Evolutionary conservation across 2,329 filamentous ascomycete genomes (phyloP).

Genomic region (Chaetomiaceae sp.): DNA sequence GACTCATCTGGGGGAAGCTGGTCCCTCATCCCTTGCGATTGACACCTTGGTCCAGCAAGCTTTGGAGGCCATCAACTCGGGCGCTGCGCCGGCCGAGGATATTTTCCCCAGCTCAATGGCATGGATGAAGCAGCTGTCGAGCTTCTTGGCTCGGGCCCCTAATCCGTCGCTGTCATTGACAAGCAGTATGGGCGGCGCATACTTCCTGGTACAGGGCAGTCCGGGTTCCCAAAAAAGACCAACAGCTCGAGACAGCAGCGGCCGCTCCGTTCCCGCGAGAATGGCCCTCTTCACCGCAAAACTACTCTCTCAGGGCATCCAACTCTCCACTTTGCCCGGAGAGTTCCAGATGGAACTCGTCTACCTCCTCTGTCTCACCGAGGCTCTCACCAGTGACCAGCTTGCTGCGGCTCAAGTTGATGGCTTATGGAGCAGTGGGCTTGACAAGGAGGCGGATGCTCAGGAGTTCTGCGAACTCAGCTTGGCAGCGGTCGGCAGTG

Average conservation of each 20-base stretch:
- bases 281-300: slow-evolving; percentile 65
- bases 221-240: slow-evolving; percentile 16
- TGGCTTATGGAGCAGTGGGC: slow-evolving; percentile 40
- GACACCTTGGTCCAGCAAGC: slow-evolving; percentile 49
- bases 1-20: slow-evolving; percentile 46
- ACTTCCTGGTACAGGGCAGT: slow-evolving; percentile 51
- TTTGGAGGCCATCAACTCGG: slow-evolving; percentile 32
- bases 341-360: slow-evolving; percentile 44
- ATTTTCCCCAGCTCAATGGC: slow-evolving; percentile 57
- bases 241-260: slow-evolving; percentile 55
- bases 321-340: slow-evolving; percentile 35
- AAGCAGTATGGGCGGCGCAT: slow-evolving; percentile 63
- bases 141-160: slow-evolving; percentile 47
- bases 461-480: slow-evolving; percentile 39
- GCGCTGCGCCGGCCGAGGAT: slow-evolving; percentile 32
- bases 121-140: slow-evolving; percentile 60
- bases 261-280: slow-evolving; percentile 66
- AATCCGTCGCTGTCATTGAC: slow-evolving; percentile 66
- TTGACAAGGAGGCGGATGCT: slow-evolving; percentile 34
- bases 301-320: slow-evolving; percentile 43
- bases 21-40: slow-evolving; percentile 46
- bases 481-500: slow-evolving; percentile 32
- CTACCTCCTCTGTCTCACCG: slow-evolving; percentile 44
- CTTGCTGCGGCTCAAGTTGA: slow-evolving; percentile 39
- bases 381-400: slow-evolving; percentile 49